Conservation (phyloP, 2,329 filamentous ascomycete species). For the Samsoniella hepiali region DNA sequence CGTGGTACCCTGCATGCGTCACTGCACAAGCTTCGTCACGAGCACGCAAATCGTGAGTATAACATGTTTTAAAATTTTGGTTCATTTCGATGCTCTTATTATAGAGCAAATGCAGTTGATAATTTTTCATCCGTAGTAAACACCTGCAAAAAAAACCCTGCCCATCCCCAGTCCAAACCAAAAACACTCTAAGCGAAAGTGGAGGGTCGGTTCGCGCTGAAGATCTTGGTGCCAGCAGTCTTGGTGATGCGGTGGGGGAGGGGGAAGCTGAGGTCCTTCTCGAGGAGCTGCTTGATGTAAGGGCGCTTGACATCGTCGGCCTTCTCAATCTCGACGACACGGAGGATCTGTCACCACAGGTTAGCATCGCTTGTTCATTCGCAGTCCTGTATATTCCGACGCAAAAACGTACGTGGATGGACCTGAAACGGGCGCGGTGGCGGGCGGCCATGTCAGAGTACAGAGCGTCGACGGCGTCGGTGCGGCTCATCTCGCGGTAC, state of each 20-base stretch:
- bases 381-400: no score
- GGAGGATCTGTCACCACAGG: constrained; percentile 70
- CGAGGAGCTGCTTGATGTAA: constrained; percentile 98
- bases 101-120: constrained; percentile 56
- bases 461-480: constrained; percentile 90
- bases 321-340: constrained; percentile 97
- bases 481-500: constrained; percentile 98
- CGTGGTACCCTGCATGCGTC: not conserved
- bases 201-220: constrained; percentile 86
- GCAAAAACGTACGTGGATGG: constrained; percentile 79
- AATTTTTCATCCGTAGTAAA: constrained; percentile 60
- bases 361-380: constrained; percentile 7
- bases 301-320: constrained; percentile 91
- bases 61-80: constrained; percentile 27
- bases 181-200: constrained; percentile 88
- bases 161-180: constrained; percentile 49
- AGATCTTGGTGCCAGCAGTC: constrained; percentile 82
- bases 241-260: constrained; percentile 94
- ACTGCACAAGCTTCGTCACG: not conserved
- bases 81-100: constrained; percentile 47
- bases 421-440: constrained; percentile 94
- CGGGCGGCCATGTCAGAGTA: constrained; percentile 99
- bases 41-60: not conserved
- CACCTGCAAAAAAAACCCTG: constrained; percentile 57
- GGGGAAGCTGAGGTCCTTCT: constrained; percentile 96